Evolutionary conservation across 129 eudicot species (phyloP).

Genomic region (Saposhnikovia divaricata): DNA sequence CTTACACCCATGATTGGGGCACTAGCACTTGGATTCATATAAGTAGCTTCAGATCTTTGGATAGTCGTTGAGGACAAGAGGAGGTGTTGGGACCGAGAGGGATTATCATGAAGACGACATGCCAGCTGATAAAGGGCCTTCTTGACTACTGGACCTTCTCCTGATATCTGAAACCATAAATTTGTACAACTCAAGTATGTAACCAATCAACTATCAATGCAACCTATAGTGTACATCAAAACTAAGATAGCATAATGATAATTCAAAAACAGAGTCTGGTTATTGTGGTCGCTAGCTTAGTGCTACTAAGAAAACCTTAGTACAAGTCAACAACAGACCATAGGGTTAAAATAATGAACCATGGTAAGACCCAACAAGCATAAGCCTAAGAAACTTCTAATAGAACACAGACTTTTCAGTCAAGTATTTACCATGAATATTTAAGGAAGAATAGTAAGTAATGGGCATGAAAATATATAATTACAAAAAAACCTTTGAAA

Average conservation of each 20-base stretch:
- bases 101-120: conserved; percentile 74
- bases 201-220: background rate
- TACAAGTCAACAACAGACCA: background rate
- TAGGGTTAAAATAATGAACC: background rate
- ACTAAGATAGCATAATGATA: background rate
- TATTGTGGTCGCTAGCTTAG: background rate
- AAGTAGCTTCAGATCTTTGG: conserved; percentile 44
- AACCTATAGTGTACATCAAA: background rate
- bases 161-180: conserved; percentile 45
- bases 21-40: conserved; percentile 36
- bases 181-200: background rate
- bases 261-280: background rate
- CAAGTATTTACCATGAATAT: background rate
- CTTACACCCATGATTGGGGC: conserved; percentile 32
- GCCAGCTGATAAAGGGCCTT: conserved; percentile 70
- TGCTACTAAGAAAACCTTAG: background rate
- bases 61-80: conserved; percentile 56
- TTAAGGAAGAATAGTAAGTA: background rate
- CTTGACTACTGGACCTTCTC: conserved; percentile 56
- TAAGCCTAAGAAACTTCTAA: background rate
- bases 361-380: background rate
- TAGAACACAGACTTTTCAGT: background rate
- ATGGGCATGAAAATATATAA: background rate
- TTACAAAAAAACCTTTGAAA: background rate
- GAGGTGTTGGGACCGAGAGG: conserved; percentile 69